Conservation (phyloP, 805 yeast species). For the Schwanniomyces pseudopolymorphus region DNA sequence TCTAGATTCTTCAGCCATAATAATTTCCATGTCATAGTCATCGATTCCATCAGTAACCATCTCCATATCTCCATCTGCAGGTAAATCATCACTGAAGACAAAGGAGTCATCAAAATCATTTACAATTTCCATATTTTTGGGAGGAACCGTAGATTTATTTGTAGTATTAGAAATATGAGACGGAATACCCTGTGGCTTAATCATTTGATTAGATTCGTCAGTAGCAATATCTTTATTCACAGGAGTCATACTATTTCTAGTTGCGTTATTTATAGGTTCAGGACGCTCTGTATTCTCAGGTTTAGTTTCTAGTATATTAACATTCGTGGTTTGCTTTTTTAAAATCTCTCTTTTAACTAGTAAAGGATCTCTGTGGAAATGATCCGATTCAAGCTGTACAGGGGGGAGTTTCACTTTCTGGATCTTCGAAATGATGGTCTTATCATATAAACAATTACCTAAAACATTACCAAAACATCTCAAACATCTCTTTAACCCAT, state of each 20-base stretch:
- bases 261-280: background rate
- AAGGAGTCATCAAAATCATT: conserved; percentile 43
- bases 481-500: conserved; percentile 76
- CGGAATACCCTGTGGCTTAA: background rate
- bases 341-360: conserved; percentile 27
- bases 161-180: background rate
- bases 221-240: background rate
- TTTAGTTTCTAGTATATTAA: conserved; percentile 6
- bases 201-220: background rate
- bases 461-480: conserved; percentile 77
- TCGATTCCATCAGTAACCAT: conserved; percentile 17
- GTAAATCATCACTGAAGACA: conserved; percentile 39
- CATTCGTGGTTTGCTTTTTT: conserved; percentile 9
- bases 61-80: conserved; percentile 7
- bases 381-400: conserved; percentile 27
- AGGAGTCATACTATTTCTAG: conserved; percentile 9
- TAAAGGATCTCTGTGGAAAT: conserved; percentile 38
- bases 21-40: conserved; percentile 23
- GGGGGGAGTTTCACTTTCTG: conserved; percentile 39
- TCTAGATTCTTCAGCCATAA: conserved; percentile 10
- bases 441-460: conserved; percentile 84
- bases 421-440: conserved; percentile 56
- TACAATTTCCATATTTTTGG: conserved; percentile 11
- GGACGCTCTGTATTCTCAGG: background rate
- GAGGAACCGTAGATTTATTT: background rate